Conservation (phyloP, 371 early-diverging fungal species). For the Actinomucor elegans region DNA sequence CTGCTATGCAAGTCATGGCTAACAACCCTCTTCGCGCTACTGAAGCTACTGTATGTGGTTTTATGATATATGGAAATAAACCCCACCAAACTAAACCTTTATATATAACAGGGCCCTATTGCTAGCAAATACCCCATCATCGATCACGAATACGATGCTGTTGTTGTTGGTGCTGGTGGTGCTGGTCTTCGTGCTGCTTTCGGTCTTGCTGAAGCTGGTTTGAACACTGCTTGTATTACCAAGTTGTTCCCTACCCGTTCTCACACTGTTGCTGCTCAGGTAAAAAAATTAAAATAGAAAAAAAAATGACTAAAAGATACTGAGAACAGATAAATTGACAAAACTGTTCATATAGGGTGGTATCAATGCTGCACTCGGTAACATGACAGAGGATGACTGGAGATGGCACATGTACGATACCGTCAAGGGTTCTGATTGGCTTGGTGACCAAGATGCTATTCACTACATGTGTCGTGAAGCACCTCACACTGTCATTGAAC, state of each 20-base stretch:
- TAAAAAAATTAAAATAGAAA: conserved; percentile 23
- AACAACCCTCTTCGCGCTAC: conserved; percentile 72
- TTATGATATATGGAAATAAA: not conserved
- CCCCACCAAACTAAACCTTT: not conserved
- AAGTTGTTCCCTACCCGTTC: conserved; percentile 98
- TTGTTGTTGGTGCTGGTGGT: conserved; percentile 98
- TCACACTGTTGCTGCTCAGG: conserved; percentile 98
- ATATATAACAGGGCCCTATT: conserved; percentile 57
- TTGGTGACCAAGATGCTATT: conserved; percentile 98
- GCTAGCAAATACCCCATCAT: conserved; percentile 88
- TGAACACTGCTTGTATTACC: conserved; percentile 97
- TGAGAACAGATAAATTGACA: not conserved
- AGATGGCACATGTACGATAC: conserved; percentile 99
- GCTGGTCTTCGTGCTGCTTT: conserved; percentile 98
- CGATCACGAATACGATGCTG: conserved; percentile 97
- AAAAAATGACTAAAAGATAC: not conserved
- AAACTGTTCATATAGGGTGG: conserved; percentile 73
- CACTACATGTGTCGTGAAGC: conserved; percentile 99
- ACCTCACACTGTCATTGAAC: conserved; percentile 92
- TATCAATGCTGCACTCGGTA: conserved; percentile 98
- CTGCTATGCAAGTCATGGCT: conserved; percentile 69
- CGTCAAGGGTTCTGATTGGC: conserved; percentile 97
- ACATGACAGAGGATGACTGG: conserved; percentile 99
- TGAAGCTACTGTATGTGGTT: conserved; percentile 58
- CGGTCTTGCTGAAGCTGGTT: conserved; percentile 96